A percentile compares a stretch with the other conserved stretches of the same genome.
These are phyloP conservation scores for Pseudogymnoascus sp. DNA, from an alignment of 2,329 filamentous ascomycete species.

Conservation along the genomic window DNA sequence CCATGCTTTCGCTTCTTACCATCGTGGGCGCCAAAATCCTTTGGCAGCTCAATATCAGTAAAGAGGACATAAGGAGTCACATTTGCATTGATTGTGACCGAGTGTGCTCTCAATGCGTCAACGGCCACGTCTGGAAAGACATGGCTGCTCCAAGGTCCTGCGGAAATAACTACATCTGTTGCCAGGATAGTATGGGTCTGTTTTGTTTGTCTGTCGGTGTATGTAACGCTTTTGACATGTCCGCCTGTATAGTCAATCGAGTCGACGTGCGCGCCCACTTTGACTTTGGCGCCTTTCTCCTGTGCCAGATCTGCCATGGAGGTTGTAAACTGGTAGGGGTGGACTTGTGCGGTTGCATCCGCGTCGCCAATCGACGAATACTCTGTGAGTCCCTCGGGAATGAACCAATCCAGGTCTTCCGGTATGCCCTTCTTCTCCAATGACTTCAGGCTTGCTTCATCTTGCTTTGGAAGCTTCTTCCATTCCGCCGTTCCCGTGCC, in stretches of 20 bases:
- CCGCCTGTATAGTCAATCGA: constrained; percentile 38
- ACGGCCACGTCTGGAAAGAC: constrained; percentile 48
- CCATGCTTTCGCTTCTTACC: constrained; percentile 46
- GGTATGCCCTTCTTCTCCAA: constrained; percentile 35
- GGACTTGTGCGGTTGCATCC: constrained; percentile 59
- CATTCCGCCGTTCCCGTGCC: constrained; percentile 40
- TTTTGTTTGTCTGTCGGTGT: constrained; percentile 39
- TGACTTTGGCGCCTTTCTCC: constrained; percentile 56
- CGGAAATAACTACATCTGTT: constrained; percentile 28
- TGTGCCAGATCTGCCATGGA: constrained; percentile 67
- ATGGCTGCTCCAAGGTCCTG: constrained; percentile 52
- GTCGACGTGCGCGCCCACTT: constrained; percentile 34
- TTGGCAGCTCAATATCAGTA: constrained; percentile 68
- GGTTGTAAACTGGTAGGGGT: constrained; percentile 80
- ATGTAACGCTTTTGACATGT: constrained; percentile 44
- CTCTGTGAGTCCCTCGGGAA: constrained; percentile 50
- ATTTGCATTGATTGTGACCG: constrained; percentile 50
- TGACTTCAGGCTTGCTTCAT: constrained; percentile 13
- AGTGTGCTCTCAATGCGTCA: constrained; percentile 50
- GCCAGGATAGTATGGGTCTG: constrained; percentile 40
- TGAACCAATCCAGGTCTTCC: constrained; percentile 72
- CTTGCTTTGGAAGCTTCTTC: constrained; percentile 30
- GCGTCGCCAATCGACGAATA: constrained; percentile 83
- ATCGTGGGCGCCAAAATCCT: constrained; percentile 29
- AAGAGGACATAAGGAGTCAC: constrained; percentile 70